Evolutionary conservation across 2,329 filamentous ascomycete species (phyloP), one percentile per base, ranked within the genome.

Genomic region (Zalaria obscura): DNA sequence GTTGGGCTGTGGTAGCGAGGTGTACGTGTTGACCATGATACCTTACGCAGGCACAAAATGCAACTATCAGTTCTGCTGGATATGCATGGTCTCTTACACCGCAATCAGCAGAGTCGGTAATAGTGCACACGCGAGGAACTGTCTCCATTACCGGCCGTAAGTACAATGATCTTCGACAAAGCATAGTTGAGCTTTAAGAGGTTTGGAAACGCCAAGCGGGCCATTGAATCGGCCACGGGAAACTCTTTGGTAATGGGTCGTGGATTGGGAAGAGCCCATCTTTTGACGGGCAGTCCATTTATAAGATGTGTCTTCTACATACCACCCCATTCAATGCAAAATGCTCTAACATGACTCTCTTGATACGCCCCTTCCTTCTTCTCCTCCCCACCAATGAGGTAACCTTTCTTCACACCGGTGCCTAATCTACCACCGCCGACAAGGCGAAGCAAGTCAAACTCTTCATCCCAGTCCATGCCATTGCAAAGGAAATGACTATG

Each of bases 381-480:
- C 51, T 26, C 52, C 46, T 8, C 55, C 0, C 85, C 87, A 5
- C 88, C 89, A 43, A 98, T 72, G 41, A 98, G 65, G 53, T 87
- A 95, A 0, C 85, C 84, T 63, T 98, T 98, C 70, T 98, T 98
- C 18, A 96, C 91, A 39, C 85, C 85, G 2, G 91, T 96, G 0
- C 88, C 91, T 47, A 98, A 62, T 50, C 91, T 73, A 4, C 91
- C 91, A 5, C 86, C 87, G 18, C 79, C 82, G 10, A 96, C 80
- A 9, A 98, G 67, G 50, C 94, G 83, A 50, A 95, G 72, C 54
- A 96, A 67, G 32, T 83, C 74, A 43, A 98, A 80, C 51, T 87
- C 77, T 53, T 94, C 76, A 46, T 95, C 78, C 86, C 87, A 96
- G n/a, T 70, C 77, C 51, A 83, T 76, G 28, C 83, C 78, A n/a